phyloP scores from a whole-genome alignment of 2,329 filamentous ascomycete species.

The Pezicula carpinea region DNA sequence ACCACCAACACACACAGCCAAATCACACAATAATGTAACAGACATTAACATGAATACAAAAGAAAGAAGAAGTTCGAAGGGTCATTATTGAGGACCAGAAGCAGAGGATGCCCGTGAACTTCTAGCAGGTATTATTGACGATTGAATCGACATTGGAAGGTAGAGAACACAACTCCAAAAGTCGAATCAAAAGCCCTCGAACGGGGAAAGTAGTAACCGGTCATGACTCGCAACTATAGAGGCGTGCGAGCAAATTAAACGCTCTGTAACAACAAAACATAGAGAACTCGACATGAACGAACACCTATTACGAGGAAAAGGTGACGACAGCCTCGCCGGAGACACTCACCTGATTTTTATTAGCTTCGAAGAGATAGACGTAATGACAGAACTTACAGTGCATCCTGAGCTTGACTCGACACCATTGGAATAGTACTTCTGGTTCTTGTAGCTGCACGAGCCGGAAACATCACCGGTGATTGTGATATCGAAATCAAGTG shows the following conservation, averaged over 20 bases:
- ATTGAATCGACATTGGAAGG: slow-evolving; percentile 18
- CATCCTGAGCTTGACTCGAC: slow-evolving; percentile 24
- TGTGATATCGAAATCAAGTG: slow-evolving; percentile 74
- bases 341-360: slow-evolving; percentile 18
- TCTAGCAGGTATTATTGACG: slow-evolving; percentile 17
- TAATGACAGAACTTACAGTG: slow-evolving; percentile 27
- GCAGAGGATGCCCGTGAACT: slow-evolving; percentile 12
- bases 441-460: slow-evolving; percentile 23
- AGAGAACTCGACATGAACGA: slow-evolving; percentile 11
- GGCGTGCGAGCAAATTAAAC: slow-evolving; percentile 15
- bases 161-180: slow-evolving; percentile 12
- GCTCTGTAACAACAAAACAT: slow-evolving; percentile 15
- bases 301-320: slow-evolving; percentile 21
- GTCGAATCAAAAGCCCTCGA: slow-evolving; percentile 14
- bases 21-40: slow-evolving; percentile 24
- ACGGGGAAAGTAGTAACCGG: slow-evolving; percentile 15
- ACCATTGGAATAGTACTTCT: slow-evolving; percentile 25
- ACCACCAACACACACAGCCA: neutral
- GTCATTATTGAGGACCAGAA: slow-evolving; percentile 15
- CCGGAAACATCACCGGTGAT: slow-evolving; percentile 54
- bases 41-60: slow-evolving; percentile 30
- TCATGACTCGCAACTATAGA: slow-evolving; percentile 19
- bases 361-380: slow-evolving; percentile 5
- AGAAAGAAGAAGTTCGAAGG: slow-evolving; percentile 21
- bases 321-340: slow-evolving; percentile 12